Percentiles rank a stretch among this genome's conserved stretches.
These are phyloP conservation scores for Recurvomyces mirabilis DNA, from an alignment of 495 filamentous ascomycete genomes.

Conservation along the genomic window DNA sequence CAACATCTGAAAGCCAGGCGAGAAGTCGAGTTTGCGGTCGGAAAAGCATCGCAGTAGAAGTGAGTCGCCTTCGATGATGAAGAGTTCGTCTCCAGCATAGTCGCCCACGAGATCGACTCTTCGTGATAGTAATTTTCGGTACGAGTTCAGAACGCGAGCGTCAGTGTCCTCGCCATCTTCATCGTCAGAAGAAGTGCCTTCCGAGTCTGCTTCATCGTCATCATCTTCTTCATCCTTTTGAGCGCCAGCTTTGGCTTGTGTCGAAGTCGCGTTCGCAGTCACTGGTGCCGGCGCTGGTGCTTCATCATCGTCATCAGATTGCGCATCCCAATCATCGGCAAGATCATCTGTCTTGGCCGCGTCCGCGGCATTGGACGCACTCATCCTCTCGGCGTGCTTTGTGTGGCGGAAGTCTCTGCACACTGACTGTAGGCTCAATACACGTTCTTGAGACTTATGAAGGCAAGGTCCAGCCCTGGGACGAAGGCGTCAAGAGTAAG, in stretches of 20 bases:
- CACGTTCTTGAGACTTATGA: no score
- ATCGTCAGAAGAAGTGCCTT: conserved; percentile 4
- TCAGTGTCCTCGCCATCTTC: conserved; percentile 2
- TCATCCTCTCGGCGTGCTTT: no score
- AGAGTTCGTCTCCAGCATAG: conserved; percentile 60
- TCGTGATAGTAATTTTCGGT: conserved; percentile 23
- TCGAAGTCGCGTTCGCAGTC: not conserved
- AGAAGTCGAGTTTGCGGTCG: conserved; percentile 50
- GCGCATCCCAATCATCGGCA: conserved; percentile 8
- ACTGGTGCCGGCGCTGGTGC: not conserved
- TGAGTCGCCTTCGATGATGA: conserved; percentile 64
- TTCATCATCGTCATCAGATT: conserved; percentile 1
- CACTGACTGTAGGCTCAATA: no score
- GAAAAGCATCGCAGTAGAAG: conserved; percentile 51
- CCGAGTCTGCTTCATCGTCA: not conserved
- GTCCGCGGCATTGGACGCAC: not conserved
- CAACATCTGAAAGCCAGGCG: conserved; percentile 56
- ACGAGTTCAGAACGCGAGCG: conserved; percentile 15
- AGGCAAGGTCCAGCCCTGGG: no score
- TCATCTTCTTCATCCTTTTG: conserved; percentile 4
- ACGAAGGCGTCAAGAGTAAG: no score
- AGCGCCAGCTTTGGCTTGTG: no score
- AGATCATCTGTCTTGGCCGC: not conserved
- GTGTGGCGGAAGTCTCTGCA: no score
- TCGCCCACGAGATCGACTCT: conserved; percentile 56